Percentiles rank a stretch among this genome's conserved stretches.
Conservation (phyloP, 768 basidiomycete species). For the Tricholoma matsutake region DNA sequence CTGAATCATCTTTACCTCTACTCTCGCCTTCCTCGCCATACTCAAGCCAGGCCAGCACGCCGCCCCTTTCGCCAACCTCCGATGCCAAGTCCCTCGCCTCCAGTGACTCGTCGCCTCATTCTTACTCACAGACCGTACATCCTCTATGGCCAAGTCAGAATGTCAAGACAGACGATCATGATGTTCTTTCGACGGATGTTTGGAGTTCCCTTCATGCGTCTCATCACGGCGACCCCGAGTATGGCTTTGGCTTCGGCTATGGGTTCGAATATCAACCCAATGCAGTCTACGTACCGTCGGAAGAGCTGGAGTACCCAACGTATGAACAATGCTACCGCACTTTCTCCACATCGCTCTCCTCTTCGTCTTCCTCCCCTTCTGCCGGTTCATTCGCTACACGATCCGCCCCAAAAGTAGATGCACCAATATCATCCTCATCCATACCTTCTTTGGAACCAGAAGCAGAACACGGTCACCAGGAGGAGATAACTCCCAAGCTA, state of each 20-base stretch:
- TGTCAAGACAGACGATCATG: too few relatives aligned
- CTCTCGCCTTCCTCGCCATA: slow-evolving; percentile 1
- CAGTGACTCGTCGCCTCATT: not conserved
- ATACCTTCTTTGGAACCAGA: not conserved
- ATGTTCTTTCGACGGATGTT: too few relatives aligned
- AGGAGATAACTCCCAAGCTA: not conserved
- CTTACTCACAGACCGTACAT: not conserved
- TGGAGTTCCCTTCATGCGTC: not conserved
- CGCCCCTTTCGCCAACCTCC: not conserved
- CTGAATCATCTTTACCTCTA: slow-evolving; percentile 8
- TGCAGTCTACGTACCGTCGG: not conserved
- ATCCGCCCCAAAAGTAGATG: not conserved
- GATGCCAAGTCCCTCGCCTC: not conserved
- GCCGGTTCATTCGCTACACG: too few relatives aligned
- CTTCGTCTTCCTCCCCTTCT: not conserved
- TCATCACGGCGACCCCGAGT: not conserved
- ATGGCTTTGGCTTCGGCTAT: not conserved
- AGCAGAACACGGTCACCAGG: not conserved
- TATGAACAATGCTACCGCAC: slow-evolving; percentile 22
- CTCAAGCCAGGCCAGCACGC: not conserved
- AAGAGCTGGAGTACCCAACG: slow-evolving; percentile 12
- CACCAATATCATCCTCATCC: not conserved
- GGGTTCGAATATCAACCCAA: not conserved
- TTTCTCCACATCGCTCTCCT: slow-evolving; percentile 1
- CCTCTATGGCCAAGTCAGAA: not conserved